These are phyloP conservation scores for Microascus cirrosus DNA, from an alignment of 2,329 filamentous ascomycete genomes.

Conservation along the genomic window DNA sequence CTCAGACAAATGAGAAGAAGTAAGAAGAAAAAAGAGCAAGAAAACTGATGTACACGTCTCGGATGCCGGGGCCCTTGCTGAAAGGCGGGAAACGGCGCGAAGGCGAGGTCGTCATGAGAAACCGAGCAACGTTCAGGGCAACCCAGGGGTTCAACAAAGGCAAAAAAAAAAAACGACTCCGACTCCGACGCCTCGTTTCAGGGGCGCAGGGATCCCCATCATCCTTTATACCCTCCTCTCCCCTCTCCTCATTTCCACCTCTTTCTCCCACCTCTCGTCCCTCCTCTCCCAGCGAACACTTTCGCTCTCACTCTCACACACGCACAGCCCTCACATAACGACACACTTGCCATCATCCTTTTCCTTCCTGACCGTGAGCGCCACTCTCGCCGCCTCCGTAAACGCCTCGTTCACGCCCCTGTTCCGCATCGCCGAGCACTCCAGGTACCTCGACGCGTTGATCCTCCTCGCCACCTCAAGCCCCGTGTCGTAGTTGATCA, in stretches of 20 bases:
- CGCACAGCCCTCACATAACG: slow-evolving; percentile 38
- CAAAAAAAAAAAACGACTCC: neutral
- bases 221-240: neutral
- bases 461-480: slow-evolving; percentile 86
- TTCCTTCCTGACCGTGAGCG: slow-evolving; percentile 60
- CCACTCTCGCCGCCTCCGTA: slow-evolving; percentile 91
- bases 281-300: too few species aligned
- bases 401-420: slow-evolving; percentile 97
- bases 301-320: neutral
- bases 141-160: neutral
- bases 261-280: neutral
- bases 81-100: neutral
- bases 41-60: neutral
- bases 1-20: neutral
- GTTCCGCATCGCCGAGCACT: slow-evolving; percentile 98
- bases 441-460: slow-evolving; percentile 85
- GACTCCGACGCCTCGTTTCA: neutral
- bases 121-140: neutral
- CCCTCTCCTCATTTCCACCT: neutral
- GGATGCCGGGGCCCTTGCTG: neutral
- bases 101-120: neutral
- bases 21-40: neutral
- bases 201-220: neutral
- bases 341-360: slow-evolving; percentile 50
- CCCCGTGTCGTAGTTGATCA: slow-evolving; percentile 85